These are phyloP conservation scores for Batkoa obscura DNA, from an alignment of 371 early-diverging fungal genomes.

Conservation along the genomic window DNA sequence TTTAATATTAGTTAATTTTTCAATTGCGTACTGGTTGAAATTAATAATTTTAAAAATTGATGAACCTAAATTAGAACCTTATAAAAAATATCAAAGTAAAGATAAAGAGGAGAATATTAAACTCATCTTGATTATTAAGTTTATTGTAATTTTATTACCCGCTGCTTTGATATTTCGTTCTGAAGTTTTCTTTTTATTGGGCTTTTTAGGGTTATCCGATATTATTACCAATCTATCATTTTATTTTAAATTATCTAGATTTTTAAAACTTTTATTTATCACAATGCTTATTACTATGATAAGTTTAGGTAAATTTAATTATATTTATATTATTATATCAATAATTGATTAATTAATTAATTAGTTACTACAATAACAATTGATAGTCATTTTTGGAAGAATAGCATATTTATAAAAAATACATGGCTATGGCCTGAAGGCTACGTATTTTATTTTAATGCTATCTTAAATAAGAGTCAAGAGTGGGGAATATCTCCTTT, in stretches of 20 bases:
- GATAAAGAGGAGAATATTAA: too few relatives aligned
- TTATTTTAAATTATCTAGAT: neutral
- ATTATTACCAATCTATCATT: neutral
- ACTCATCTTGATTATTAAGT: too few relatives aligned
- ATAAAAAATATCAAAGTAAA: too few relatives aligned
- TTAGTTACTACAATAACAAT: neutral
- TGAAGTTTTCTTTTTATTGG: neutral
- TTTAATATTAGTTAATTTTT: too few relatives aligned
- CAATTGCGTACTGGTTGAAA: too few relatives aligned
- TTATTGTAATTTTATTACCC: neutral
- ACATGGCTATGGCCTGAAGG: constrained; percentile 69
- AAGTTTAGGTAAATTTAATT: neutral
- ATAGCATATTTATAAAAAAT: neutral
- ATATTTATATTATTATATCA: neutral
- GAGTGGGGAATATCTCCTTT: constrained; percentile 73
- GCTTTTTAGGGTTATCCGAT: neutral
- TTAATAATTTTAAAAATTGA: too few relatives aligned
- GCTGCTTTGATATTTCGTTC: neutral
- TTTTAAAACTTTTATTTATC: neutral
- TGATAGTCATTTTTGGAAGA: constrained; percentile 4
- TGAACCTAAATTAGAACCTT: too few relatives aligned
- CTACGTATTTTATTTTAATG: constrained; percentile 70
- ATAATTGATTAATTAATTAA: too few relatives aligned
- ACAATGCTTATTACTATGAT: neutral
- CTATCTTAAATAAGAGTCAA: constrained; percentile 44